Base-by-base conservation (phyloP, 805 yeast genomes). In the Debaryomyces maramus region DNA sequence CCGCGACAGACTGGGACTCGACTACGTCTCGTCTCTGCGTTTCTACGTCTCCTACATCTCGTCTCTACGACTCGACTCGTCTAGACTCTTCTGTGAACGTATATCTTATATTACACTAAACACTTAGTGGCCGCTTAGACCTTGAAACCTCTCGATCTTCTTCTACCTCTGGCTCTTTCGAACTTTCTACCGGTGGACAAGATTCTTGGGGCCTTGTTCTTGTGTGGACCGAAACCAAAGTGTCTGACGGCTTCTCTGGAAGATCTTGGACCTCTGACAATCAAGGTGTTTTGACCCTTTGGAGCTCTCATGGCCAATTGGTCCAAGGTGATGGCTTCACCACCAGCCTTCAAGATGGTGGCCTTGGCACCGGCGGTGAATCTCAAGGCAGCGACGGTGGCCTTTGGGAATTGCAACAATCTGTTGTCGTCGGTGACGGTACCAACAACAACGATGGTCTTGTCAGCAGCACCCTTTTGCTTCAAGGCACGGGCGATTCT, bases 161-260 rank as follows among this genome's bases (percentile, higher is more conserved):
- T 84, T 78, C 85, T 95, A 85, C 99, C 99, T 88, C 99, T 93
- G 67, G 97, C 99, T 79, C 93, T 89, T 85, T 93, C 99, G 85
- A 93, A 93, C 81, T 93, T 93, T 85, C 98, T 93, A 75, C 99
- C 99, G 75, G 80, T 89, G 53, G 98, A 91, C 68, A 76, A 65
- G 75, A 93, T 84, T 81, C 95, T 89, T 78, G 99, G 99, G 68
- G 98, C 98, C 88, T 93, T 93, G 80, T 81, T 78, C 84, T 88
- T 88, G 95, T 93, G 99, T 70, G 99, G 99, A 80, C 99, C 99
- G 75, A 91, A 72, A 75, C 99, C 99, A 72, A 93, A 93, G 86
- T 93, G 98, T 82, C 97, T 88, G 66, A 88, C 98, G 66, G 98
- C 97, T 81, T 93, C 97, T 83, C 99, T 88, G 75, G 96, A 70